These are phyloP conservation scores for Apiospora kogelbergensis DNA, from an alignment of 2,329 filamentous ascomycete species.

Conservation along the genomic window DNA sequence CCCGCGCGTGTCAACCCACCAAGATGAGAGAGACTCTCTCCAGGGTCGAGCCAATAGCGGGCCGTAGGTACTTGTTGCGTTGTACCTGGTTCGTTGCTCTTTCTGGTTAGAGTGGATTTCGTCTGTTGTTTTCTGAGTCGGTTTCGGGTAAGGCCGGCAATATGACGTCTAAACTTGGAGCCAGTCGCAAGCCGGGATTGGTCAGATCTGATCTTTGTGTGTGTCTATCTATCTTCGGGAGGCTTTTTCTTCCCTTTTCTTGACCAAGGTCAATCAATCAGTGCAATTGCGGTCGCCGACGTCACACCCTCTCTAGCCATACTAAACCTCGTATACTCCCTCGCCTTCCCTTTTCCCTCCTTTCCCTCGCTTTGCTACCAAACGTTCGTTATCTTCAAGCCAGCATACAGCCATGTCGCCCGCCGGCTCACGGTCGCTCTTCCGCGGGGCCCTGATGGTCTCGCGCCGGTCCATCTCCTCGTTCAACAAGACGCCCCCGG, in stretches of 20 bases:
- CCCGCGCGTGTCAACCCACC: not conserved
- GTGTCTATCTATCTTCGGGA: not conserved
- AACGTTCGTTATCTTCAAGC: slow-evolving; percentile 1
- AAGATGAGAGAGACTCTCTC: not conserved
- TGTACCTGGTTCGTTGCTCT: not conserved
- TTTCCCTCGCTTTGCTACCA: not conserved
- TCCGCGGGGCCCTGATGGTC: slow-evolving; percentile 15
- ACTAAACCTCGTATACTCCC: not conserved
- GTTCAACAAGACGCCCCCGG: slow-evolving; percentile 25
- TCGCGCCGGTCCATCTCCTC: slow-evolving; percentile 23
- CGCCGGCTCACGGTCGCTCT: slow-evolving; percentile 5
- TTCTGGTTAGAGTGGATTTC: not conserved
- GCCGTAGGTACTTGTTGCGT: not conserved
- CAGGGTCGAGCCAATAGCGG: not conserved
- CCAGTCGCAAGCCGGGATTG: not conserved
- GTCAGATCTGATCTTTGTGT: not conserved
- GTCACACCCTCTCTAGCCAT: not conserved
- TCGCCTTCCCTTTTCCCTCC: not conserved
- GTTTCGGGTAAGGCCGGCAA: not conserved
- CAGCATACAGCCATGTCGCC: slow-evolving; percentile 17
- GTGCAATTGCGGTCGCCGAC: not conserved
- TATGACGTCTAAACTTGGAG: not conserved
- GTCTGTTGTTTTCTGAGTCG: not conserved
- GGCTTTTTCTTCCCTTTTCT: not conserved
- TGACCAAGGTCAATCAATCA: not conserved